Evolutionary conservation across 192 early-diverging fungal species (phyloP), one percentile per base, ranked within the genome.

Genomic region (Coemansia sp.): DNA sequence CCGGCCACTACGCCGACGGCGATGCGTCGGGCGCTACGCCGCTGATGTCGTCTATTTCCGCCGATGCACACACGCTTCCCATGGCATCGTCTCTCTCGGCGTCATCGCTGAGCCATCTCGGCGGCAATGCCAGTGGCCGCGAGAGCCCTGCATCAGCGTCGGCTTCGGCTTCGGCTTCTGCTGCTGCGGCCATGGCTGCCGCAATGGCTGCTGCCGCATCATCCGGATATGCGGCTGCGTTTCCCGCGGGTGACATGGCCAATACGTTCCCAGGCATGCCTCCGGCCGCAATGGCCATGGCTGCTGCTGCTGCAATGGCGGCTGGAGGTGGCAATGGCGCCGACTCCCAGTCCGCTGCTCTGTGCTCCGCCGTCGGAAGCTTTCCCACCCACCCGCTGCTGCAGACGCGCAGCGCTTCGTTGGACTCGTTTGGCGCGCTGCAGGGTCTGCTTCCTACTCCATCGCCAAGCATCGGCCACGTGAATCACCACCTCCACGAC

Each of bases 1-100:
- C 97, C 10, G 95, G 94, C 11, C 96, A 98, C 61, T 98, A 98
- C 69, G 89, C 89, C 13, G 91, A 94, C 19, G 55, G 67, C 11
- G 32, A 25, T 42, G 19, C 25, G 16, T 10, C 17, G 16, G 49
- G 51, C 5, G 50, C 50, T 7, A 17, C 19, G 19, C 7, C 50
- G 5, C 50, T 53, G n/a, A 22, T 20, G 19, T 25, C 32, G 37
- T n/a, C 53, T 19, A 40, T 63, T 42, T 54, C 62, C n/a, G n/a
- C 46, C 22, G 48, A 64, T 45, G 39, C 20, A 8, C 67, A 61
- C 37, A 12, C 38, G 5, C n/a, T 61, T 0, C 19, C 50, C 1
- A 65, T 70, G 11, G 39, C 32, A 3, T 17, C 58, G 17, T 64
- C 65, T 20, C 41, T 64, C 32, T 63, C 62, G 22, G 37, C 61